Evolutionary conservation across 2,329 filamentous ascomycete species (phyloP), one percentile per base, ranked within the genome.

Genomic region (Metarhizium guizhouense): DNA sequence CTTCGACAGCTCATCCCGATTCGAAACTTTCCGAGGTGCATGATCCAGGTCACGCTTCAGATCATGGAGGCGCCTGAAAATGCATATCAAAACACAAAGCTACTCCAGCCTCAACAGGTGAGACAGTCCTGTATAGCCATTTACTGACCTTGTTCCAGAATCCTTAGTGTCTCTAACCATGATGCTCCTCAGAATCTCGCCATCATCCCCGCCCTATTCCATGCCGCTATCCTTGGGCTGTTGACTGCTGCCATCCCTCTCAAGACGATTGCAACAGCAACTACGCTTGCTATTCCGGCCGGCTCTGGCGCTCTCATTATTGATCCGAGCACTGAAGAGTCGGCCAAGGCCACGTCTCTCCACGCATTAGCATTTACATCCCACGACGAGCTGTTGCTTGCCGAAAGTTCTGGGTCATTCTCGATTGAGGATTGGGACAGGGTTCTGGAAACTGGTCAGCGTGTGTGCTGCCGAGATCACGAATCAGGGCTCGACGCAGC

Each of bases 341-440:
- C 85, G 49, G 76, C 83, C 60, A 72, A 74, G 49, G 85, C 87
- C 11, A 77, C 74, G 55, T 95, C 90, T 5, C 73, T 89, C 25
- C 93, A 96, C 67, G 89, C 88, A n/a, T 78, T 96, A 56, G 87
- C 85, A 6, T 95, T 94, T 68, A 86, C 86, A n/a, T 84, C 85
- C 1, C 76, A 83, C 53, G 82, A 86, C 8, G 84, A 89, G 57
- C 74, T 95, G 53, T 72, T 96, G 25, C 72, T 96, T 47, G 85
- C 82, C 38, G 88, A 96, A 72, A 95, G 90, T 64, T 84, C 93
- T 64, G 93, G 93, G 0, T 72, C 74, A 3, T 97, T 96, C 67
- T 82, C 83, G 50, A 76, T 88, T 61, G 78, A 83, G 14, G 85
- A 87, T 60, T 96, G 92, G 90, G 82, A 90, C 55, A 74, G 78